phyloP scores from a whole-genome alignment of 1,139 yeast genomes.

The Candida freyschussii region DNA sequence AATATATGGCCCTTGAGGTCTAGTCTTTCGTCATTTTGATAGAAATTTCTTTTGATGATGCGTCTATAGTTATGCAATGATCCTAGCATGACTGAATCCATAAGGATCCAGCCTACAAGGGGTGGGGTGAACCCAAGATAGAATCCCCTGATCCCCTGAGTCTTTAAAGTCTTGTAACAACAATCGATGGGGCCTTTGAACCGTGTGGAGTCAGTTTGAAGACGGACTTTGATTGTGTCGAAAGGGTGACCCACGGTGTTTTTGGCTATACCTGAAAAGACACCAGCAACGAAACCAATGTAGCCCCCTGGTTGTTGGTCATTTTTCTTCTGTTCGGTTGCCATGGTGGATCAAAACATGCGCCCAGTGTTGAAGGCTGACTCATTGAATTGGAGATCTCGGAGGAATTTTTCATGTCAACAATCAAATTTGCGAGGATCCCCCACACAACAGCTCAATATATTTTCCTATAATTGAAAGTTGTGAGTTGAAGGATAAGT shows the following conservation, averaged over 20 bases:
- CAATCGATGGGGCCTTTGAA: slow-evolving; percentile 85
- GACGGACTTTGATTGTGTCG: slow-evolving; percentile 82
- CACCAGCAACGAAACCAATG: slow-evolving; percentile 83
- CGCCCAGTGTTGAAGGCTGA: no score
- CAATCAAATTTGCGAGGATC: no score
- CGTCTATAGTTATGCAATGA: slow-evolving; percentile 75
- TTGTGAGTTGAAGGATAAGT: no score
- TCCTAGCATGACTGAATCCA: slow-evolving; percentile 90
- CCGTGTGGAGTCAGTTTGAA: slow-evolving; percentile 77
- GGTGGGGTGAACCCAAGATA: slow-evolving; percentile 93
- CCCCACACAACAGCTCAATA: no score
- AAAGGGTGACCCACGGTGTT: slow-evolving; percentile 92
- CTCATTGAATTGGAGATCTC: no score
- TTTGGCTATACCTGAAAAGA: slow-evolving; percentile 80
- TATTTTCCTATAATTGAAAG: no score
- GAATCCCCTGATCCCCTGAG: slow-evolving; percentile 74
- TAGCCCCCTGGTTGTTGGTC: slow-evolving; percentile 34
- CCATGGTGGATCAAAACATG: no score
- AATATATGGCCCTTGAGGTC: slow-evolving; percentile 72
- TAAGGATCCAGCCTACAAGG: slow-evolving; percentile 84
- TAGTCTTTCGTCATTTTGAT: slow-evolving; percentile 49
- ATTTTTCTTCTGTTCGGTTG: slow-evolving; percentile 1
- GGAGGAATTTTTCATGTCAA: no score
- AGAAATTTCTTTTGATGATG: slow-evolving; percentile 58
- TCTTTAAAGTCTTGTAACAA: slow-evolving; percentile 59